Conservation (phyloP, 306 rosid species). For the Cucumis melo region DNA sequence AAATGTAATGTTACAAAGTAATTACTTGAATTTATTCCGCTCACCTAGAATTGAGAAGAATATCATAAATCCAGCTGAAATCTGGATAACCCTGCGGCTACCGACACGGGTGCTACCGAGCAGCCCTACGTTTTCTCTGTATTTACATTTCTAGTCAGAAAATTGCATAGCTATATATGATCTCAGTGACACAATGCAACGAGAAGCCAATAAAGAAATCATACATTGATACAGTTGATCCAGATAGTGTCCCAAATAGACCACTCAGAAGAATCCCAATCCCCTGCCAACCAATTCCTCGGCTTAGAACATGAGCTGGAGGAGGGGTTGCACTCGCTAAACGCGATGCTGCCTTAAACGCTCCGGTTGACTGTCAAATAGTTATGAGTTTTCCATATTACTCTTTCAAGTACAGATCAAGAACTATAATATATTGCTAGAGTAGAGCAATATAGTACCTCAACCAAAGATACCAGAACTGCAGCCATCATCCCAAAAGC, state of each 20-base stretch:
- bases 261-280: slow-evolving; percentile 85
- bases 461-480: slow-evolving; percentile 85
- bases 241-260: slow-evolving; percentile 81
- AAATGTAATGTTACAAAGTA: not conserved
- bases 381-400: not conserved
- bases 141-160: slow-evolving; percentile 8
- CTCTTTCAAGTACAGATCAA: not conserved
- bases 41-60: slow-evolving; percentile 91
- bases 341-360: slow-evolving; percentile 91
- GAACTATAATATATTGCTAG: not conserved
- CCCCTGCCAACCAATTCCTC: slow-evolving; percentile 99
- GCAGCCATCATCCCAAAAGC: slow-evolving; percentile 97
- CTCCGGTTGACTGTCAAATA: slow-evolving; percentile 74
- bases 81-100: slow-evolving; percentile 93
- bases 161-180: not conserved
- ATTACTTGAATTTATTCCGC: not conserved
- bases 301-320: slow-evolving; percentile 96
- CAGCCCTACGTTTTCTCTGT: slow-evolving; percentile 93
- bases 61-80: slow-evolving; percentile 96
- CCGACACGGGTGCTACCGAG: slow-evolving; percentile 98
- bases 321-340: slow-evolving; percentile 98
- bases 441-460: slow-evolving; percentile 32
- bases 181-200: not conserved
- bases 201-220: not conserved
- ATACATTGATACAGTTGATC: slow-evolving; percentile 84